Evolutionary conservation across 768 basidiomycete genomes (phyloP).

Genomic region (Calocera viscosa): DNA sequence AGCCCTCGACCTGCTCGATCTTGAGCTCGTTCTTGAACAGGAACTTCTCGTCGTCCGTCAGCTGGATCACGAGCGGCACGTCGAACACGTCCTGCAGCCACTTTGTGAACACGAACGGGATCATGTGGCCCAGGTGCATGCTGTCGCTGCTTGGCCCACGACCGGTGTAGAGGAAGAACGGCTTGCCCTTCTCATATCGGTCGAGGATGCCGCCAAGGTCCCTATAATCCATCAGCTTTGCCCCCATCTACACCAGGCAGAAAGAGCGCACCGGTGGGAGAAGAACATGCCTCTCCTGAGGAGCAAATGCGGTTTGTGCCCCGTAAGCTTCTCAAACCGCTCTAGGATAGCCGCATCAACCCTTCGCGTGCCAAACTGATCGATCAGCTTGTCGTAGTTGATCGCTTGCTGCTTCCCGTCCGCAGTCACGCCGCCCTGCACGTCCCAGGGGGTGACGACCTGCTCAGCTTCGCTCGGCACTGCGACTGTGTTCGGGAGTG

Average conservation of each 20-base stretch:
- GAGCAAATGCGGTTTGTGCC: slow-evolving; percentile 73
- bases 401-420: slow-evolving; percentile 89
- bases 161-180: slow-evolving; percentile 96
- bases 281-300: slow-evolving; percentile 91
- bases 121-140: slow-evolving; percentile 95
- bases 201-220: slow-evolving; percentile 90
- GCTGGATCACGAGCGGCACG: slow-evolving; percentile 85
- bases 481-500: neutral
- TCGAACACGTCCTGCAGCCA: slow-evolving; percentile 97
- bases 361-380: slow-evolving; percentile 82
- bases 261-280: slow-evolving; percentile 68
- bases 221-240: slow-evolving; percentile 31
- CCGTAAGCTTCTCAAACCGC: slow-evolving; percentile 85
- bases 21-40: slow-evolving; percentile 92
- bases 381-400: slow-evolving; percentile 91
- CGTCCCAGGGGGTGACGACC: slow-evolving; percentile 95
- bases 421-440: slow-evolving; percentile 73
- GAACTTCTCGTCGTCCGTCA: slow-evolving; percentile 99
- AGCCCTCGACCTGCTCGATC: slow-evolving; percentile 71
- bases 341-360: slow-evolving; percentile 65
- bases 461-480: slow-evolving; percentile 36
- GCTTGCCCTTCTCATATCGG: slow-evolving; percentile 91
- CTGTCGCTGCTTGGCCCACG: slow-evolving; percentile 92
- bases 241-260: slow-evolving; percentile 6
- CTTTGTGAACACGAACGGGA: slow-evolving; percentile 94